A percentile compares a stretch with the other conserved stretches of the same genome.
These are phyloP conservation scores for Pyrenopolyporus hunteri DNA, from an alignment of 495 filamentous ascomycete species.

Conservation along the genomic window DNA sequence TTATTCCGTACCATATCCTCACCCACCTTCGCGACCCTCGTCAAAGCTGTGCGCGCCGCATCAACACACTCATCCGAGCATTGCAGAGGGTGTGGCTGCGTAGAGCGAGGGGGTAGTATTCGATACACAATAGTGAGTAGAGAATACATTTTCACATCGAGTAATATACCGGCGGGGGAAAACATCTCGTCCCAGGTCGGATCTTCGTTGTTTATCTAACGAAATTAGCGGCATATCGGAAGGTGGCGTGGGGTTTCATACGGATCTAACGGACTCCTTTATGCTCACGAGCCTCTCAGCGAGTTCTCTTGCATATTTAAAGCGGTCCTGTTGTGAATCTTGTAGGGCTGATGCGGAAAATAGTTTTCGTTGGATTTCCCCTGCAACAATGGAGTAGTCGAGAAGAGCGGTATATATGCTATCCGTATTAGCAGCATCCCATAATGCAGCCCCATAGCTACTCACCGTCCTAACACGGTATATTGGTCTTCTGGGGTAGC, in stretches of 20 bases:
- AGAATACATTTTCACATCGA: conserved; percentile 59
- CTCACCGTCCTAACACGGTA: conserved; percentile 14
- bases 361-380: conserved; percentile 31
- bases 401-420: conserved; percentile 32
- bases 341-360: conserved; percentile 32
- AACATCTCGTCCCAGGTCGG: conserved; percentile 41
- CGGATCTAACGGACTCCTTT: conserved; percentile 8
- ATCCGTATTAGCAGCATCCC: neutral
- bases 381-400: conserved; percentile 23
- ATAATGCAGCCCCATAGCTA: neutral
- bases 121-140: conserved; percentile 66
- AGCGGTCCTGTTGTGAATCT: conserved; percentile 18
- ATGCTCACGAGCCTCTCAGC: conserved; percentile 20
- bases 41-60: conserved; percentile 60
- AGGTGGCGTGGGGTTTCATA: neutral
- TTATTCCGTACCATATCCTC: conserved; percentile 3
- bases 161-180: conserved; percentile 52
- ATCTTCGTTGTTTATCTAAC: conserved; percentile 13
- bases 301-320: conserved; percentile 19
- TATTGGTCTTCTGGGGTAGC: neutral
- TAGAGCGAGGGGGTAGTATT: conserved; percentile 54
- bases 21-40: conserved; percentile 38
- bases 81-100: conserved; percentile 33
- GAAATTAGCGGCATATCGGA: conserved; percentile 1
- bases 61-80: conserved; percentile 62